Percentiles rank a stretch among this genome's conserved stretches.
phyloP scores from a whole-genome alignment of 2,329 filamentous ascomycete genomes.

The Madurella fahalii region DNA sequence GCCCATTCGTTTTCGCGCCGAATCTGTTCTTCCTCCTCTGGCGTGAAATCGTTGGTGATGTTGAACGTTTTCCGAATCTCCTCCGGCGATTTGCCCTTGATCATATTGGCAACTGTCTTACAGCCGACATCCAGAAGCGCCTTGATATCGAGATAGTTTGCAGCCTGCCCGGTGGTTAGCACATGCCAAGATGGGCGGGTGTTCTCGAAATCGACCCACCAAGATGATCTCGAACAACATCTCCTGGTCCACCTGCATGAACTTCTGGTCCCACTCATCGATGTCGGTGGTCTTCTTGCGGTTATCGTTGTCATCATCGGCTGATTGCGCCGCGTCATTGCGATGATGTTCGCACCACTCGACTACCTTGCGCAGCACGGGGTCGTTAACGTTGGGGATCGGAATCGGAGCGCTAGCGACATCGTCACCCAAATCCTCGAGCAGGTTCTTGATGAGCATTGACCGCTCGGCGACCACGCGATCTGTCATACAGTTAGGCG shows the following conservation, averaged over 20 bases:
- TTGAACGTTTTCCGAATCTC: conserved; percentile 99
- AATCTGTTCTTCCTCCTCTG: conserved; percentile 98
- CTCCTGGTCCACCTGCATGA: conserved; percentile 99
- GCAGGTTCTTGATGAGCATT: conserved; percentile 95
- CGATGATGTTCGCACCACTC: conserved; percentile 98
- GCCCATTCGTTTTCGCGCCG: conserved; percentile 89
- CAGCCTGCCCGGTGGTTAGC: conserved; percentile 55
- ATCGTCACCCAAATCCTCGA: conserved; percentile 81
- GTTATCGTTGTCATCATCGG: conserved; percentile 87
- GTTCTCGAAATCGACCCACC: conserved; percentile 48
- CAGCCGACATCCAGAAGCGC: conserved; percentile 94
- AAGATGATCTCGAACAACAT: conserved; percentile 99
- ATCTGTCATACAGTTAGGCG: conserved; percentile 46
- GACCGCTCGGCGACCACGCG: conserved; percentile 85
- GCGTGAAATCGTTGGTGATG: conserved; percentile 98
- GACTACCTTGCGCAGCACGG: conserved; percentile 90
- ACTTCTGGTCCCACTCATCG: conserved; percentile 99
- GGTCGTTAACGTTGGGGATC: conserved; percentile 88
- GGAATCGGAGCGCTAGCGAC: conserved; percentile 68
- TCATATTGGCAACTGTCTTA: conserved; percentile 99
- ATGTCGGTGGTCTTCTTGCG: conserved; percentile 99
- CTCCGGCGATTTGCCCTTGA: conserved; percentile 99
- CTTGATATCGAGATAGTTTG: conserved; percentile 99
- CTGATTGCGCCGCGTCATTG: conserved; percentile 73
- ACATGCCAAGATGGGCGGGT: background rate